phyloP scores from a whole-genome alignment of 306 rosid genomes.

The Senna tora region DNA sequence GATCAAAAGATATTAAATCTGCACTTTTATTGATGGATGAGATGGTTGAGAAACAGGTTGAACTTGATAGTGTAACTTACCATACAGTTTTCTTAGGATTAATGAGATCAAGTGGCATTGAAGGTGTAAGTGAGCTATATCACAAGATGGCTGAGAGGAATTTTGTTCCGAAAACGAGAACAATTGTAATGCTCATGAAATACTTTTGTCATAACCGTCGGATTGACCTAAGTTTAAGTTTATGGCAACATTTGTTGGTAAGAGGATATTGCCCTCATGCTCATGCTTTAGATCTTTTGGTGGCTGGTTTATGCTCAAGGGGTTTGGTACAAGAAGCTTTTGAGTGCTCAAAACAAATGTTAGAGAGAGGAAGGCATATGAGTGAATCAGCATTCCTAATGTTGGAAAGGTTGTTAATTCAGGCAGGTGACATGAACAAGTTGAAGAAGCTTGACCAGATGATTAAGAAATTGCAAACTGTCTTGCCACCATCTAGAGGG shows the following conservation, averaged over 20 bases:
- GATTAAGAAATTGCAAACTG: constrained; percentile 59
- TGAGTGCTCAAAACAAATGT: constrained; percentile 72
- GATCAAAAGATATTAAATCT: constrained; percentile 60
- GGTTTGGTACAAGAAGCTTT: constrained; percentile 67
- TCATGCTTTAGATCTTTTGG: constrained; percentile 81
- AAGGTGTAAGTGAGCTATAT: constrained; percentile 58
- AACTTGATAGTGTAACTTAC: constrained; percentile 67
- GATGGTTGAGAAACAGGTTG: constrained; percentile 64
- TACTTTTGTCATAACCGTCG: constrained; percentile 65
- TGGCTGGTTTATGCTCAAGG: constrained; percentile 77
- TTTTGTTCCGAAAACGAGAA: constrained; percentile 72
- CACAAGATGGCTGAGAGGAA: constrained; percentile 62
- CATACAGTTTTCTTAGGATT: constrained; percentile 69
- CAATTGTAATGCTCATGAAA: constrained; percentile 75
- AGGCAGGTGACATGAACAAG: constrained; percentile 53
- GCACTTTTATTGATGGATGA: constrained; percentile 68
- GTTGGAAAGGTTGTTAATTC: constrained; percentile 63
- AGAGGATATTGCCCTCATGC: constrained; percentile 87
- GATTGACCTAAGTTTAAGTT: constrained; percentile 65
- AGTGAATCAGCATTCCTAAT: constrained; percentile 64
- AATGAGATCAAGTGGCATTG: constrained; percentile 54
- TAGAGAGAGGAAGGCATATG: constrained; percentile 86
- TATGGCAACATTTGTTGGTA: constrained; percentile 72
- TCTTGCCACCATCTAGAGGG: constrained; percentile 62
- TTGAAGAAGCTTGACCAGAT: constrained; percentile 63